Evolutionary conservation across 192 early-diverging fungal species (phyloP).

Genomic region (Backusella psychrophila): DNA sequence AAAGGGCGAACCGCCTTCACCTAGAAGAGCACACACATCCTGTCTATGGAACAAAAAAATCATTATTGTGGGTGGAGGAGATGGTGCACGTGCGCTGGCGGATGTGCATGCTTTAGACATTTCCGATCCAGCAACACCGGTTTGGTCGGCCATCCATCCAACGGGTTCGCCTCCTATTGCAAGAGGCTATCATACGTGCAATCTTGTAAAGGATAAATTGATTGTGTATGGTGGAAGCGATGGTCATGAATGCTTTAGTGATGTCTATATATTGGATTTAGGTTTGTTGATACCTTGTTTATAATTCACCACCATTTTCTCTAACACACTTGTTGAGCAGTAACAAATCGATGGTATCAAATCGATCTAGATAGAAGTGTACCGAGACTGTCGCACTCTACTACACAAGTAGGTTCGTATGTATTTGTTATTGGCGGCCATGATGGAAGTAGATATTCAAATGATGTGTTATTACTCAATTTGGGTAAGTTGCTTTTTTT

Average conservation of each 20-base stretch:
- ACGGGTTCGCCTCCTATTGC: constrained; percentile 66
- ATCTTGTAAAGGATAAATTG: constrained; percentile 76
- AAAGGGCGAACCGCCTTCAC: constrained; percentile 53
- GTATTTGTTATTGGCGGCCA: constrained; percentile 88
- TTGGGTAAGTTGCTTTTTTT: constrained; percentile 44
- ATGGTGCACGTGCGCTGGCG: constrained; percentile 78
- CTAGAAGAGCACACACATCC: constrained; percentile 79
- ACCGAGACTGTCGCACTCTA: constrained; percentile 79
- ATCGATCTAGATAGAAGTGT: constrained; percentile 60
- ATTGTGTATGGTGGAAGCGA: constrained; percentile 88
- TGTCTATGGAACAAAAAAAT: constrained; percentile 74
- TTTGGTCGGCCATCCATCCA: constrained; percentile 63
- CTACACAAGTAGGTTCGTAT: constrained; percentile 88
- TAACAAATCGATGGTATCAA: constrained; percentile 57
- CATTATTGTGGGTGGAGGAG: constrained; percentile 87
- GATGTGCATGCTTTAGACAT: constrained; percentile 72
- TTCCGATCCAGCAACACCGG: constrained; percentile 31
- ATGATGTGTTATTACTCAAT: constrained; percentile 83
- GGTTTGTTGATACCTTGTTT: constrained; percentile 12
- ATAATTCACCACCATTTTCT: neutral
- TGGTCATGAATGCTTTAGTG: constrained; percentile 77
- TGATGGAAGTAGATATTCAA: constrained; percentile 81
- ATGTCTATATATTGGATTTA: constrained; percentile 62
- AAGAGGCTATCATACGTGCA: constrained; percentile 87
- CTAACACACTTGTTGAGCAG: neutral